Conservation (phyloP, 208 protist species). For the Acanthamoeba rhysodes region DNA sequence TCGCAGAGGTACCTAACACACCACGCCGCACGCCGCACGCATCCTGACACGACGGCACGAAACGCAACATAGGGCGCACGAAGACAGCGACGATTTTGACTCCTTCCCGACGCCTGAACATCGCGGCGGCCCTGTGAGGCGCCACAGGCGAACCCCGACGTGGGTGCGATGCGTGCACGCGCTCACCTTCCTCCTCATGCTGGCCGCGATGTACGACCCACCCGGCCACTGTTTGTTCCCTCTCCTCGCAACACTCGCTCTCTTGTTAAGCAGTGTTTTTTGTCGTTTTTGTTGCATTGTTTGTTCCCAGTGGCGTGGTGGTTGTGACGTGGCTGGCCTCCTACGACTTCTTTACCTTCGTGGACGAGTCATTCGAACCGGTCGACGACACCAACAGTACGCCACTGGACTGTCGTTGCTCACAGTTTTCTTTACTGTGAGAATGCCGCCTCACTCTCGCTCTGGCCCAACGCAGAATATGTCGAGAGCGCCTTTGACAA, state of each 20-base stretch:
- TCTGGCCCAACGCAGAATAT: neutral
- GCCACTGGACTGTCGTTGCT: neutral
- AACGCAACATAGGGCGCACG: neutral
- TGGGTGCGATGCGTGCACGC: neutral
- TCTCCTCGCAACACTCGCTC: too few relatives aligned
- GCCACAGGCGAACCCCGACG: neutral
- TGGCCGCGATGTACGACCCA: too few relatives aligned
- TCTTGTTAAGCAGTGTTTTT: too few relatives aligned
- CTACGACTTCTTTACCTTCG: neutral
- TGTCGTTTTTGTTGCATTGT: neutral
- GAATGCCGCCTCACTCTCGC: neutral
- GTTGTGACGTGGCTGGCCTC: slow-evolving; percentile 13
- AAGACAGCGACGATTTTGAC: neutral
- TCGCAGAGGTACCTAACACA: neutral
- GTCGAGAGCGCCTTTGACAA: neutral
- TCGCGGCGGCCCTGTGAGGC: neutral
- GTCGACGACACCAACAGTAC: neutral
- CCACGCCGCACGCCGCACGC: too few relatives aligned
- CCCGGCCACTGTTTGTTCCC: too few relatives aligned
- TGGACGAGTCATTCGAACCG: neutral
- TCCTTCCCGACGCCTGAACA: neutral
- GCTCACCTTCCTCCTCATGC: neutral
- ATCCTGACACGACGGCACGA: neutral
- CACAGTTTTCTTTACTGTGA: neutral
- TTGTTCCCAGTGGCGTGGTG: neutral